phyloP scores from a whole-genome alignment of 192 early-diverging fungal species.

The Coemansia sp. region DNA sequence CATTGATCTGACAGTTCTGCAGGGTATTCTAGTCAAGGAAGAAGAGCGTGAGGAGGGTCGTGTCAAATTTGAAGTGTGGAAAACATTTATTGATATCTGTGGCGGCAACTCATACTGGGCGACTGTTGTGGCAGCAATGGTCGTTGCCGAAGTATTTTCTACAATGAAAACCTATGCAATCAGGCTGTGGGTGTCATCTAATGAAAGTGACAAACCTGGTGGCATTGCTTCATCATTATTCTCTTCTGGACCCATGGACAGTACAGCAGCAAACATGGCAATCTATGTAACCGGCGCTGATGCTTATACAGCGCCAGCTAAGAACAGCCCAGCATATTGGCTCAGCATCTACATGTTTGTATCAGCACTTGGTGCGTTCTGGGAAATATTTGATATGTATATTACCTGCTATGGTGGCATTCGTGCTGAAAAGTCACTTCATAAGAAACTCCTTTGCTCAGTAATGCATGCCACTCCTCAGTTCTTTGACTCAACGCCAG shows the following conservation, averaged over 20 bases:
- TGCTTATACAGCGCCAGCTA: background rate
- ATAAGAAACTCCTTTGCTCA: slow-evolving; percentile 56
- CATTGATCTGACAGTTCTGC: slow-evolving; percentile 11
- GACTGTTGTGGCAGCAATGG: slow-evolving; percentile 47
- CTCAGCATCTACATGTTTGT: slow-evolving; percentile 65
- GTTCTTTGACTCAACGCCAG: slow-evolving; percentile 85
- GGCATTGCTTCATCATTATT: background rate
- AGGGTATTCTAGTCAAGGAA: slow-evolving; percentile 70
- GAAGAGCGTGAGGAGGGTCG: slow-evolving; percentile 78
- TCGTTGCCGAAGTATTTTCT: slow-evolving; percentile 35
- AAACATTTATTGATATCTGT: slow-evolving; percentile 65
- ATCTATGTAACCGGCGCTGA: background rate
- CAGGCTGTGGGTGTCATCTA: slow-evolving; percentile 57
- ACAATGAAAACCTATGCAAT: slow-evolving; percentile 65
- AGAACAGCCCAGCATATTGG: slow-evolving; percentile 55
- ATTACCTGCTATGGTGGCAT: slow-evolving; percentile 57
- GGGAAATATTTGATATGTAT: slow-evolving; percentile 43
- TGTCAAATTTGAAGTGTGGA: slow-evolving; percentile 72
- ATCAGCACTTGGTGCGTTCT: slow-evolving; percentile 44
- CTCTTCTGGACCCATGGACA: background rate
- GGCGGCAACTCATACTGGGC: slow-evolving; percentile 65
- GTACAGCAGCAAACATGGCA: background rate
- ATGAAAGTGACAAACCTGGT: background rate
- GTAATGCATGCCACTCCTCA: slow-evolving; percentile 70
- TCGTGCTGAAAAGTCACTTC: slow-evolving; percentile 58